Conservation (phyloP, 306 rosid genomes). For the Hylodesmum podocarpum region DNA sequence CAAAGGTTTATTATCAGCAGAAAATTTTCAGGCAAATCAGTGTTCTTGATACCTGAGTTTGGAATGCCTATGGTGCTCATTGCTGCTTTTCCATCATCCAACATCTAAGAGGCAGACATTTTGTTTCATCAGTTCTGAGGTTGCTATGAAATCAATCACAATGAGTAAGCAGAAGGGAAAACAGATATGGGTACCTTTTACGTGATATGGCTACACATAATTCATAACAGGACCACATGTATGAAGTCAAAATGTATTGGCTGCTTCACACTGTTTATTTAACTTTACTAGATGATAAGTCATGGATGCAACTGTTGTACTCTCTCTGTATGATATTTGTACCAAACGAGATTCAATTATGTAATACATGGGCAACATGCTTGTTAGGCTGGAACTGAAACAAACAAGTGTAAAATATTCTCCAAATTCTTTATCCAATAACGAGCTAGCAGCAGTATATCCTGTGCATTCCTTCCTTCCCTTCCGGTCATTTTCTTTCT, state of each 20-base stretch:
- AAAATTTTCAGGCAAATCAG: constrained; percentile 55
- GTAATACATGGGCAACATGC: neutral
- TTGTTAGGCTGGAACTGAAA: neutral
- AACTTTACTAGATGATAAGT: neutral
- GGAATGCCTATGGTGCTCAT: neutral
- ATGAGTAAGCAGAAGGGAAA: neutral
- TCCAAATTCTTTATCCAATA: constrained; percentile 29
- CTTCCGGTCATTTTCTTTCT: too few relatives aligned
- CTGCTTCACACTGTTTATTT: constrained; percentile 5
- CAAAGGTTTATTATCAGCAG: constrained; percentile 54
- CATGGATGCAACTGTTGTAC: neutral
- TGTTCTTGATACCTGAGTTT: constrained; percentile 45
- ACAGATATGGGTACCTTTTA: constrained; percentile 30
- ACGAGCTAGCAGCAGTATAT: neutral
- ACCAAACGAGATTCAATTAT: constrained; percentile 5
- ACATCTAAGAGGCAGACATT: constrained; percentile 27
- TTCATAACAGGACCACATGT: constrained; percentile 23
- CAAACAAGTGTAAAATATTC: neutral
- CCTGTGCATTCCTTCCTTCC: neutral
- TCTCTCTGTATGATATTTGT: neutral
- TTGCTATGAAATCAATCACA: constrained; percentile 26
- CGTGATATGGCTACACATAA: constrained; percentile 22
- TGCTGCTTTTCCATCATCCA: constrained; percentile 9
- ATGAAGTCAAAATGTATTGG: constrained; percentile 27
- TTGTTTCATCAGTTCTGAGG: constrained; percentile 7